Evolutionary conservation across 495 filamentous ascomycete species (phyloP), one percentile per base, ranked within the genome.

Genomic region (Viridothelium virens): DNA sequence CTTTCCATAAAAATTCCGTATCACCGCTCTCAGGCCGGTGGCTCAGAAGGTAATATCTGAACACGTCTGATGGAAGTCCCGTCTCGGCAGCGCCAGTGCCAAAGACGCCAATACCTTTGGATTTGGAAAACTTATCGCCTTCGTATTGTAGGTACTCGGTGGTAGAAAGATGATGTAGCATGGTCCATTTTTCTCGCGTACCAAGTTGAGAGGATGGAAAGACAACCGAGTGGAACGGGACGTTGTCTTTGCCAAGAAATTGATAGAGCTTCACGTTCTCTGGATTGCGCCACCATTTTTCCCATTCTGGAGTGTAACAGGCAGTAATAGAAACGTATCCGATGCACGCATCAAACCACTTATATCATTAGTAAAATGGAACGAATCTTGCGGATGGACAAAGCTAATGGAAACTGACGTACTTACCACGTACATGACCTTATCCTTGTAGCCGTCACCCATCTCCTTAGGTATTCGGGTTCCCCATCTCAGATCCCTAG

Each of bases 231-330:
- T 95, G 92, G 79, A 92, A 97, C 33, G 89, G 89, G 11, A 96
- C 91, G 68, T 97, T 97, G 79, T 97, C 93, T 77, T 97, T 97
- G 76, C 93, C 93, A 85, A 97, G 88, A 83, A 97, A 97, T 76
- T 98, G 94, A 76, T 94, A 97, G 4, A 98, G 85, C 72, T 88
- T 84, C 41, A 97, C 93, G 47, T 96, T 80, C 33, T 93, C 86
- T 6, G 91, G 90, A 75, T 96, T 87, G 69, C 87, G 86, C 94
- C 94, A 98, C 94, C 94, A 98, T 65, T 87, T 80, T 79, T 96
- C 87, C 94, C 94, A 98, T 63, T 96, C 80, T 36, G 89, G 81
- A 4, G 92, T 97, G 75, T 94, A 97, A 69, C 87, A 92, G 65
- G 90, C 91, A 6, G 94, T 97, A 69, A 98, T 98, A 0, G 91